Evolutionary conservation across 2,329 filamentous ascomycete genomes (phyloP).

Genomic region (Tolypocladium inflatum): DNA sequence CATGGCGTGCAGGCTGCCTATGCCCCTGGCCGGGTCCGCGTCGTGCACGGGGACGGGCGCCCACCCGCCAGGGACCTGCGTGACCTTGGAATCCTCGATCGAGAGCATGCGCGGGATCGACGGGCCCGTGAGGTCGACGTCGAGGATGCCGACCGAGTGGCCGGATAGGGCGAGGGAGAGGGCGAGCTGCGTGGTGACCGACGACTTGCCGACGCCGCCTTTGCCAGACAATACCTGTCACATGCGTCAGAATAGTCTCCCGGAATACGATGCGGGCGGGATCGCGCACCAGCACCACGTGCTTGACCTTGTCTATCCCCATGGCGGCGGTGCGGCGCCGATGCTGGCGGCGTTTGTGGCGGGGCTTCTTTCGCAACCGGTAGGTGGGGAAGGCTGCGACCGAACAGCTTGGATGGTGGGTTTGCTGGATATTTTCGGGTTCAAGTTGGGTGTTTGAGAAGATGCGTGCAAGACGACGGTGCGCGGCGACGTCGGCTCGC

Average conservation of each 20-base stretch:
- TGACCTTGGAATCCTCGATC: slow-evolving; percentile 81
- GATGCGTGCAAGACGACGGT: neutral
- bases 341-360: slow-evolving; percentile 11
- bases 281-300: slow-evolving; percentile 60
- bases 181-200: slow-evolving; percentile 91
- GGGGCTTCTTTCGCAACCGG: neutral
- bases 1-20: slow-evolving; percentile 72
- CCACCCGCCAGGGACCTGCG: slow-evolving; percentile 87
- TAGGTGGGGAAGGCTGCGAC: neutral
- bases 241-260: neutral
- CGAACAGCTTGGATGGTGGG: too few relatives aligned
- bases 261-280: neutral
- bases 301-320: slow-evolving; percentile 51
- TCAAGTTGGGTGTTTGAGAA: neutral
- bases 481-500: neutral
- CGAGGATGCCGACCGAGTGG: slow-evolving; percentile 85
- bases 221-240: slow-evolving; percentile 78
- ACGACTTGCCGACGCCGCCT: slow-evolving; percentile 96
- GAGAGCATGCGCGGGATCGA: slow-evolving; percentile 93
- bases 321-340: slow-evolving; percentile 10
- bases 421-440: neutral
- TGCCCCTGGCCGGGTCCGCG: slow-evolving; percentile 35
- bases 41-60: slow-evolving; percentile 77
- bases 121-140: slow-evolving; percentile 91
- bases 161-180: slow-evolving; percentile 79